Evolutionary conservation across 2,329 filamentous ascomycete species (phyloP), one percentile per base, ranked within the genome.

Genomic region (Aspergillus cejpii): DNA sequence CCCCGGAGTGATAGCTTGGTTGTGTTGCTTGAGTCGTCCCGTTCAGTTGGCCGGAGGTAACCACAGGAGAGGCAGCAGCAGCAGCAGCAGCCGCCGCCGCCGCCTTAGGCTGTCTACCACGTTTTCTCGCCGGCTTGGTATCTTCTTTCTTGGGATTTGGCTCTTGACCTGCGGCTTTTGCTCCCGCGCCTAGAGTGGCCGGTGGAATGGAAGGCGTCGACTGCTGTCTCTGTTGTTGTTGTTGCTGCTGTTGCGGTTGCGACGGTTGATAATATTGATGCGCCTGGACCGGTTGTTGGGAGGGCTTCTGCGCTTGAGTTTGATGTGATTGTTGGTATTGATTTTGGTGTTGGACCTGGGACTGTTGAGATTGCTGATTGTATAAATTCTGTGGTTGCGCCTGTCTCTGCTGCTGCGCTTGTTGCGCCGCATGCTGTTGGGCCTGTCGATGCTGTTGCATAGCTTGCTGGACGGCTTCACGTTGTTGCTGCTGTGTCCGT

Each of bases 231-330:
- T 41, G 46, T 15, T 21, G 45, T 24, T 12, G 27, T 10, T 34
- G 44, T 31, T 45, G 44, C 5, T 47, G 44, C 23, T 43, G 47
- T n/a, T 43, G 47, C 3, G 43, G 39, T n/a, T 46, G 47, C 34
- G 12, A 47, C 45, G 44, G 38, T 24, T 48, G 46, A 28, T 57
- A 54, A 28, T 49, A 45, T 40, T 56, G 53, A 20, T 56, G 48
- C 33, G 15, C 15, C 15, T 19, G 31, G n/a, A n/a, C n/a, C n/a
- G n/a, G n/a, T n/a, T n/a, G n/a, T n/a, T n/a, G n/a, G n/a, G n/a
- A n/a, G n/a, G n/a, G n/a, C n/a, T n/a, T n/a, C 31, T 34, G 31
- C 2, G 15, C 8, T 19, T 34, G 31, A 19, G 31, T 5, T 12
- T 34, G 31, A 5, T 34, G 31, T 8, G 31, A 8, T 8, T 24